Base-by-base conservation (phyloP, 441 rosid genomes). In the Pelargonium cotyledonis region DNA sequence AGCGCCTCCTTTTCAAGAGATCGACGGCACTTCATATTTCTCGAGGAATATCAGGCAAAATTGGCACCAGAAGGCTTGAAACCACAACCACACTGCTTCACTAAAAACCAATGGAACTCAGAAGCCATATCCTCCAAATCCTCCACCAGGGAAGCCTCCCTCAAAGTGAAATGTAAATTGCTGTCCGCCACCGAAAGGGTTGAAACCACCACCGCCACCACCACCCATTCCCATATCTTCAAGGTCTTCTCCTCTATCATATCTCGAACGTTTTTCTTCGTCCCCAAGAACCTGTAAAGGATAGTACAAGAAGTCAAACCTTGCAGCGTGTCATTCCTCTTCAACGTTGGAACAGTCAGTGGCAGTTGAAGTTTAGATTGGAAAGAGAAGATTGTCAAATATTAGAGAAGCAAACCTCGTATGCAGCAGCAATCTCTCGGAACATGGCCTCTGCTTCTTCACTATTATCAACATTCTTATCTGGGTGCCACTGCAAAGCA, bases 401-500 rank as follows among this genome's bases (percentile, higher is more conserved):
- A 0, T 21, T 65, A 21, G 2, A 11, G 67, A 68, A 68, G 43
- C 74, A 12, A 38, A 89, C 97, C 97, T 94, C 99, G 51, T 91
- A 94, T 53, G 99, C 97, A 64, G 93, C 97, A 65, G 99, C 99
- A 61, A 95, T 87, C 67, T 95, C 97, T 71, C 81, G 81, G 79
- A 95, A 95, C 68, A 86, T 85, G 73, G 82, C 82, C 83, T 95
- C 98, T 67, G 99, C 97, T 81, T 85, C 98, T 85, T 92, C 97
- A 84, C 97, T 82, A 19, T 88, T 92, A 31, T 78, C 89, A 2
- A 89, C 98, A 66, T 95, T 95, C 80, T 95, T 95, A 78, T 95
- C 99, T 0, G 99, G 99, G 79, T 95, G 99, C 99, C 99, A 95
- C 69, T 90, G 89, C 70, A 95, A 67, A 72, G 97, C 99, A 16